These are phyloP conservation scores for Astrothelium macrocarpum DNA, from an alignment of 495 filamentous ascomycete species.

Conservation along the genomic window DNA sequence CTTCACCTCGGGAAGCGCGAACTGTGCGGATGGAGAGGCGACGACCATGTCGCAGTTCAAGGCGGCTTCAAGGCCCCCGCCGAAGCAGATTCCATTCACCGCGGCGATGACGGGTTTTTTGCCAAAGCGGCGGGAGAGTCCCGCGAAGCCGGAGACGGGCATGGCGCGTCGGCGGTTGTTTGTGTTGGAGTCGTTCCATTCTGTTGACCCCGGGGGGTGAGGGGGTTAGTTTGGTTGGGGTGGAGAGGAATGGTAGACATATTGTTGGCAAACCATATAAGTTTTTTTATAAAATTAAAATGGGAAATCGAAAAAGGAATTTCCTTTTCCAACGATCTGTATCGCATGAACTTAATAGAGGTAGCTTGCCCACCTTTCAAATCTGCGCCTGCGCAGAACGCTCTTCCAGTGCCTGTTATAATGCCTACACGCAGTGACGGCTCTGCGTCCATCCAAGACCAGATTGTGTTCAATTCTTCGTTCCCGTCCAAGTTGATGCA, in stretches of 20 bases:
- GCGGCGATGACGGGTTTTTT: constrained; percentile 63
- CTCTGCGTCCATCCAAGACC: constrained; percentile 49
- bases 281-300: background rate
- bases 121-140: constrained; percentile 32
- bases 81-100: constrained; percentile 65
- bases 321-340: too few species aligned
- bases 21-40: constrained; percentile 44
- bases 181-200: constrained; percentile 10
- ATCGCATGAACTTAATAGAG: background rate
- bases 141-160: constrained; percentile 25
- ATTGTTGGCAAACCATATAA: background rate
- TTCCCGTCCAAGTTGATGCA: constrained; percentile 44
- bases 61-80: constrained; percentile 65
- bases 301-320: background rate
- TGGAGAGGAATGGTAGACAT: background rate
- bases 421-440: constrained; percentile 46
- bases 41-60: constrained; percentile 63
- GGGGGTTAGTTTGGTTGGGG: background rate
- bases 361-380: constrained; percentile 34
- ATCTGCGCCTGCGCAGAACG: constrained; percentile 53
- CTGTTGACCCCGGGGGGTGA: background rate
- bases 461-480: constrained; percentile 42
- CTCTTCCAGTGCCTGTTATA: constrained; percentile 44
- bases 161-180: constrained; percentile 8
- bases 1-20: constrained; percentile 59